Base-by-base conservation (phyloP, 208 protist genomes). In the Tritrichomonas musculus region DNA sequence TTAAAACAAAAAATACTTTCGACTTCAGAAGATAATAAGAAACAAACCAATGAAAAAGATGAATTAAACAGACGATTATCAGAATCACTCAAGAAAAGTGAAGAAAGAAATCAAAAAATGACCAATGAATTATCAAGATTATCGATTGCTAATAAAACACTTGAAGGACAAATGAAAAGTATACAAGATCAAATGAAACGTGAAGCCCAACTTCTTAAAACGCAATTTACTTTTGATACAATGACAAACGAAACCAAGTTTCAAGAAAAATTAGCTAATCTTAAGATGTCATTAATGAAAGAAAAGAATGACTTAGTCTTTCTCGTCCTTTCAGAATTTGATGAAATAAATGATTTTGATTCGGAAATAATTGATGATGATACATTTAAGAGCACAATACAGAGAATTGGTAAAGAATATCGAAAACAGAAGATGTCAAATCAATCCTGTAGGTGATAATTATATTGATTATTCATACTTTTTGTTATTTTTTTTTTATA, bases 151-250 rank as follows among this genome's bases (percentile, higher is more conserved):
- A 88, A 88, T 3, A 88, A 88, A 39, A 27, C 77, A 39, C n/a
- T 36, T 33, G 77, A 88, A 55, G 41, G 27, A 11, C 77, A 88
- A 47, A 57, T 88, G 27, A 25, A 88, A 39, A 53, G n/a, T 20
- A 17, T 57, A 39, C 41, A 88, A 39, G 77, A 88, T 57, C 77
- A 88, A 47, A 88, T 88, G 77, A 88, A 60, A 47, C 9, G 77
- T 13, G 77, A 88, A 88, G 5, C 77, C 4, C 41, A 88, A 53
- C 17, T 88, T 3, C 25, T 88, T 39, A 39, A 44, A 27, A n/a
- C 41, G 20, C 77, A 88, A 57, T 88, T 53, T 30, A 88, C 44
- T 8, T 88, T 53, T 36, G 41, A 88, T 17, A 14, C 77, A n/a
- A 47, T 88, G 25, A 27, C 77, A n/a, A 14, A 47, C 5, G 77